These are phyloP conservation scores for Wickerhamomyces alni DNA, from an alignment of 805 yeast species.

Conservation along the genomic window DNA sequence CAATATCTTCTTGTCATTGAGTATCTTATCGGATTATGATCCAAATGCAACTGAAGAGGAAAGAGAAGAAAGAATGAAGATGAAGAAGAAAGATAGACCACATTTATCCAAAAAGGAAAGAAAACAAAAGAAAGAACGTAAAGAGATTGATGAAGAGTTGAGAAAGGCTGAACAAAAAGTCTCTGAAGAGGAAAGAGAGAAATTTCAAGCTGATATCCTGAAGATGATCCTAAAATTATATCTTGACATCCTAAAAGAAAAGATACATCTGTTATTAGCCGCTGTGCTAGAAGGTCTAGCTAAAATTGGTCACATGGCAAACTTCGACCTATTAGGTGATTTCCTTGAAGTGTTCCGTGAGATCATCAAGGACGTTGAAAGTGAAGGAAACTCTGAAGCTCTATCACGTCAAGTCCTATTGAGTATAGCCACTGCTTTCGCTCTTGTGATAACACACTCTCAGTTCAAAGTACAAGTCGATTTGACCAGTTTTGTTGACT, in stretches of 20 bases:
- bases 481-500: constrained; percentile 70
- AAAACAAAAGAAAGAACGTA: constrained; percentile 81
- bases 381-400: constrained; percentile 39
- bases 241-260: constrained; percentile 64
- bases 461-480: constrained; percentile 74
- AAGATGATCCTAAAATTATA: constrained; percentile 69
- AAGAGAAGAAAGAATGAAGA: constrained; percentile 38
- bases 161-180: constrained; percentile 81
- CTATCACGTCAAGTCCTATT: constrained; percentile 64
- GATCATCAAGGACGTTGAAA: constrained; percentile 49
- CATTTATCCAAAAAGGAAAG: constrained; percentile 88
- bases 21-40: constrained; percentile 63
- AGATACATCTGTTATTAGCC: constrained; percentile 66
- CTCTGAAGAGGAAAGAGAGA: constrained; percentile 81
- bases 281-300: constrained; percentile 89
- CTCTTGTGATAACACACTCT: constrained; percentile 70
- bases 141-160: constrained; percentile 85
- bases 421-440: constrained; percentile 86
- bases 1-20: constrained; percentile 63
- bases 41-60: constrained; percentile 51
- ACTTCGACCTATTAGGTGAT: constrained; percentile 89
- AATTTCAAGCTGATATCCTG: constrained; percentile 76
- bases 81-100: constrained; percentile 82
- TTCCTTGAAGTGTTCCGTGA: constrained; percentile 86
- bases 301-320: constrained; percentile 85